Conservation (phyloP, 768 basidiomycete species). For the Tricholoma hemisulphureum region DNA sequence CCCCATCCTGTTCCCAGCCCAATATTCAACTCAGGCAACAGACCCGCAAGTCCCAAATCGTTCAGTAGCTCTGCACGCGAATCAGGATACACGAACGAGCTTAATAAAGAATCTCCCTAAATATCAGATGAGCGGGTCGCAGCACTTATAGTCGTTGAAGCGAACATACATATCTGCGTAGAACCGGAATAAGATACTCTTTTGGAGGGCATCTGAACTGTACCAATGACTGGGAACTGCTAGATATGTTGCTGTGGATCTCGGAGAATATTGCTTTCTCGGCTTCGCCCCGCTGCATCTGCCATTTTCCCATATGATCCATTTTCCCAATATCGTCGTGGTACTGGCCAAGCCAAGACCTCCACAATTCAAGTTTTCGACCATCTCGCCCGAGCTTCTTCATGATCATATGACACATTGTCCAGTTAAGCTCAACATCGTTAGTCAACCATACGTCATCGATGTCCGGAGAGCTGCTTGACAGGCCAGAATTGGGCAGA, state of each 20-base stretch:
- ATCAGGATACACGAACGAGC: slow-evolving; percentile 69
- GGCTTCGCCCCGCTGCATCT: slow-evolving; percentile 50
- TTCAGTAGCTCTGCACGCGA: slow-evolving; percentile 68
- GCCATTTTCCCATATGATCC: slow-evolving; percentile 32
- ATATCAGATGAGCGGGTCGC: background rate
- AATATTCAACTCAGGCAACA: slow-evolving; percentile 38
- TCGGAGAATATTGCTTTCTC: slow-evolving; percentile 33
- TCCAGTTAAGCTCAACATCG: slow-evolving; percentile 56
- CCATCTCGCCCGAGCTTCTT: slow-evolving; percentile 61
- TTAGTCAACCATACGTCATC: slow-evolving; percentile 56
- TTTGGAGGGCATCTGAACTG: slow-evolving; percentile 28
- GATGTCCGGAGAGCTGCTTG: slow-evolving; percentile 9
- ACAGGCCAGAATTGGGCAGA: slow-evolving; percentile 9
- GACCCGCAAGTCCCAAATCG: slow-evolving; percentile 47
- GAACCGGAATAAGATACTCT: slow-evolving; percentile 48
- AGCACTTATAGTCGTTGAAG: background rate
- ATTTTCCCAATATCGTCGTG: slow-evolving; percentile 27
- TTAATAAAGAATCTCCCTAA: slow-evolving; percentile 57
- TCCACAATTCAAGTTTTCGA: slow-evolving; percentile 75
- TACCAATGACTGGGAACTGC: slow-evolving; percentile 17
- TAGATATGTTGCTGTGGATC: slow-evolving; percentile 20
- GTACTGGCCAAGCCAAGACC: slow-evolving; percentile 53
- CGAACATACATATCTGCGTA: slow-evolving; percentile 59
- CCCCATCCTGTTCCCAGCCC: slow-evolving; percentile 29
- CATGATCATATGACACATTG: slow-evolving; percentile 52